Base-by-base conservation (phyloP, 169 alveolate genomes). In the Eimeria acervulina region DNA sequence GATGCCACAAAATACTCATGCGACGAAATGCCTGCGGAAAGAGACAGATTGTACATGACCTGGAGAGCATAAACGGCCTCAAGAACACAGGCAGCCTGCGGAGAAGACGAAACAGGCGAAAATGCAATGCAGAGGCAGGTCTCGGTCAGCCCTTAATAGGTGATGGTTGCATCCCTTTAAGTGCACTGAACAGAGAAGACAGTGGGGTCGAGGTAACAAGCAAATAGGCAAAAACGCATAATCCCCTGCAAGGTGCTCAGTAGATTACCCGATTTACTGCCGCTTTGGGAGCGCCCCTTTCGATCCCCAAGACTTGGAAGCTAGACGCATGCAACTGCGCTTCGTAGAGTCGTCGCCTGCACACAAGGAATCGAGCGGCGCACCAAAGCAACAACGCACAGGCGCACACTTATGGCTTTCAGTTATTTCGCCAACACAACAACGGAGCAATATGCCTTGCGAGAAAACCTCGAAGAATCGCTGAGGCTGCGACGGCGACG, bases 241-340 rank as follows among this genome's bases (percentile, higher is more conserved):
- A 31, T 3, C 0, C 1, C 40, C 83, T 33, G 63, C 36, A 61
- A 70, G 42, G 28, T 38, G 51, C 47, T 28, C n/a, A 47, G 47
- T 15, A 36, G 8, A 92, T 33, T 42, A 93, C 96, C 31, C 96
- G 96, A 59, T 93, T 93, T 78, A 93, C 74, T 40, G 52, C 84
- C 4, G 96, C 93, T 31, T 83, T 70, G 59, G 96, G 80, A 13
- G 96, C 96, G 28, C 92, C 96, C 72, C 61, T 93, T 66, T 93
- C 92, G 26, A 93, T 84, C 93, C 92, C 92, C 87, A 93, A 36
- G 38, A 93, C 92, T 63, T 93, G 96, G 85, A 93, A 93, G 85
- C 92, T 84, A 26, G 96, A 80, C 7, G 96, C 96, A 5, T 93
- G 72, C 51, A 93, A 21, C 61, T 93, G 96, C 51, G 96, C 96